Evolutionary conservation across 2,329 filamentous ascomycete genomes (phyloP).

Genomic region (Aureobasidium sp.): DNA sequence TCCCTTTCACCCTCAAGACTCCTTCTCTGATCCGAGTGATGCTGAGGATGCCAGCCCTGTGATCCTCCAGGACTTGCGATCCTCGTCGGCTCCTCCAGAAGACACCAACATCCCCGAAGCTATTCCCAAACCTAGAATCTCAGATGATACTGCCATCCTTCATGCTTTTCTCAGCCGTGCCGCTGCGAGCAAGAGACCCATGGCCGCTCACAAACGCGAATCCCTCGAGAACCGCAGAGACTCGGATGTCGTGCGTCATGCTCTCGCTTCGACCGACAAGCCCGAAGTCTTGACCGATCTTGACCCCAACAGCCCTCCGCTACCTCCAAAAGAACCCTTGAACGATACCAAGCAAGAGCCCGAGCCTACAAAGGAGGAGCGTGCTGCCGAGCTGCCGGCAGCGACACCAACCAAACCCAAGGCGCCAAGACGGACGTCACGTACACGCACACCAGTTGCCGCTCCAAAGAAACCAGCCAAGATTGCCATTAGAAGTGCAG

Average conservation of each 20-base stretch:
- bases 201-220: constrained; percentile 31
- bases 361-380: neutral
- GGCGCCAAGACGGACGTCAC: neutral
- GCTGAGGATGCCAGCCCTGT: neutral
- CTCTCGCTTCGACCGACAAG: constrained; percentile 39
- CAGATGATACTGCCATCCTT: constrained; percentile 42
- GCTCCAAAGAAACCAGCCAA: constrained; percentile 24
- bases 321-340: constrained; percentile 25
- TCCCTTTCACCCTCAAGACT: neutral
- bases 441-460: constrained; percentile 8
- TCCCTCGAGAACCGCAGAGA: constrained; percentile 42
- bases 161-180: constrained; percentile 44
- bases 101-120: constrained; percentile 22
- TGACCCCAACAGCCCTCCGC: constrained; percentile 41
- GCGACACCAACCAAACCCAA: neutral
- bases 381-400: neutral
- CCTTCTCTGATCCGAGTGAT: constrained; percentile 1
- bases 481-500: constrained; percentile 39
- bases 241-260: constrained; percentile 40
- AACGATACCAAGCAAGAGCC: neutral
- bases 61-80: neutral
- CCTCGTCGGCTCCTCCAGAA: constrained; percentile 29
- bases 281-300: constrained; percentile 36
- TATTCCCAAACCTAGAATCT: constrained; percentile 28
- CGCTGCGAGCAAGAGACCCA: constrained; percentile 38